Conservation (phyloP, 805 yeast genomes). For the Kazachstania bromeliacearum region DNA sequence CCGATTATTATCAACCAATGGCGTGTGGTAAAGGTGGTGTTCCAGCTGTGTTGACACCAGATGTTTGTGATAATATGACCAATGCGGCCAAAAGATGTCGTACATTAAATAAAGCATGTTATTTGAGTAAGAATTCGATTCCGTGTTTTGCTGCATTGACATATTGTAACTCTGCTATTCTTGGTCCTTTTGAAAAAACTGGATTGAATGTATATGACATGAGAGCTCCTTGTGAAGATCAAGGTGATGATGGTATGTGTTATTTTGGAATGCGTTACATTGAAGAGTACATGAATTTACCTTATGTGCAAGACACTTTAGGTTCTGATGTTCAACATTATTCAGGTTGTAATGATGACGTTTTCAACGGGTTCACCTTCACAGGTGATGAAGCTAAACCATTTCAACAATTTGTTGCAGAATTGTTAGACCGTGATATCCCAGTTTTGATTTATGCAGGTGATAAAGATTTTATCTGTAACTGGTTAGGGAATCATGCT, state of each 20-base stretch:
- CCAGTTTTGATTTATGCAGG: conserved; percentile 92
- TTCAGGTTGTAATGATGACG: conserved; percentile 58
- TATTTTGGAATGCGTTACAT: conserved; percentile 64
- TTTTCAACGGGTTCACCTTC: conserved; percentile 57
- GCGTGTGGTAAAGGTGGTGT: conserved; percentile 88
- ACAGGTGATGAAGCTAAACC: conserved; percentile 85
- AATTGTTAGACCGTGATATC: conserved; percentile 54
- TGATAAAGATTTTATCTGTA: conserved; percentile 85
- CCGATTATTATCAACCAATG: conserved; percentile 79
- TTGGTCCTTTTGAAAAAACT: conserved; percentile 62
- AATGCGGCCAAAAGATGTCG: conserved; percentile 56
- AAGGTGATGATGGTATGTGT: conserved; percentile 51
- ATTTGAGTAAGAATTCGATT: conserved; percentile 50
- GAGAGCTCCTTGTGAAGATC: conserved; percentile 66
- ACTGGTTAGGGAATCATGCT: conserved; percentile 84
- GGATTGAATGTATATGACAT: conserved; percentile 86
- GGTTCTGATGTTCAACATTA: conserved; percentile 78
- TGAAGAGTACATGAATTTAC: conserved; percentile 63
- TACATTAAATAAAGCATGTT: conserved; percentile 55
- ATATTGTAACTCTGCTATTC: conserved; percentile 63
- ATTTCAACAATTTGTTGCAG: conserved; percentile 64
- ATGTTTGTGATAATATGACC: conserved; percentile 58
- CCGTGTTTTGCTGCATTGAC: conserved; percentile 77
- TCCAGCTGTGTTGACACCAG: conserved; percentile 60
- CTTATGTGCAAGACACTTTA: conserved; percentile 60